Evolutionary conservation across 495 filamentous ascomycete species (phyloP), one percentile per base, ranked within the genome.

Genomic region (Podospora anserina): DNA sequence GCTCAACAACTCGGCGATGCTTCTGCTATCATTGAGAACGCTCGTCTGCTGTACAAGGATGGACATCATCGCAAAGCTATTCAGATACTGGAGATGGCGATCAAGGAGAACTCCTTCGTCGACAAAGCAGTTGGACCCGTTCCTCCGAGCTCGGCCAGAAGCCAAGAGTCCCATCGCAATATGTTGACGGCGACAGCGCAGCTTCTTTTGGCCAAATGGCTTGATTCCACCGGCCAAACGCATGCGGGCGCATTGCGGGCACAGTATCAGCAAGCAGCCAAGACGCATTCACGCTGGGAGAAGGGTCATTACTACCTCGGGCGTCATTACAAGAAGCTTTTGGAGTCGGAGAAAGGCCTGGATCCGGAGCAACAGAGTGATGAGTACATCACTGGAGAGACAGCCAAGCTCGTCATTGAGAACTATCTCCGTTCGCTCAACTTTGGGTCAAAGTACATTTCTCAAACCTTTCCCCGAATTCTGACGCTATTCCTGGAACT

Each of bases 281-380:
- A 81, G 70, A 81, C 83, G 9, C 82, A 84, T 71, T 72, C 79
- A 0, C 89, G 87, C 69, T 99, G 94, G 93, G 96, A 99, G 72
- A 97, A 97, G 79, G 94, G 91, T 0, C 92, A 97, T 76, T 98
- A 97, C 77, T 96, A 97, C 78, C 85, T 99, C 19, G 95, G 95
- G 15, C 94, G 94, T 66, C 92, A 98, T 78, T 99, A 98, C 83
- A 96, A 97, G 76, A 99, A 97, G 75, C 85, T 98, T 18, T 83
- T 97, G 20, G 94, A 98, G 71, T 90, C 91, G 0, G 92, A 98
- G 75, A 94, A 91, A 75, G 82, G 84, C 9, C 86, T 97, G 57
- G 88, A 89, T 9, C 83, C 87, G 49, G 85, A 86, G 16, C 92
- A 86, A 39, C 86, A 88, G 73, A 82, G 76, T 2, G 82, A 86